Evolutionary conservation across 345 rosid genomes (phyloP).

Genomic region (Dovyalis caffra): DNA sequence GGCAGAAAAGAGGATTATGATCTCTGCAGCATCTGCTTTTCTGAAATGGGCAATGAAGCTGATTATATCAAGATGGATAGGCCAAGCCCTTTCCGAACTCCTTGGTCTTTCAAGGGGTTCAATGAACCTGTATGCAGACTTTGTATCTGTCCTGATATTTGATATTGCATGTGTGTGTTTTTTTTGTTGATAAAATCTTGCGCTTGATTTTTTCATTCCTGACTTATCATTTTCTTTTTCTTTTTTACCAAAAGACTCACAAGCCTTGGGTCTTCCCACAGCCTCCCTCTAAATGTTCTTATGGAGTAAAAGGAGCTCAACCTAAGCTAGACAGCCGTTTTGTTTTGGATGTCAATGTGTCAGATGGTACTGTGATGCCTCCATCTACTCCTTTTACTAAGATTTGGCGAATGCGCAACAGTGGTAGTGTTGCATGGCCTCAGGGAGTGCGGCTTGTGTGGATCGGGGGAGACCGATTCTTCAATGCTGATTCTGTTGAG

Average conservation of each 20-base stretch:
- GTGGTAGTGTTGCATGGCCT: conserved; percentile 67
- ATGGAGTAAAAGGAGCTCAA: conserved; percentile 31
- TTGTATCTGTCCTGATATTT: not conserved
- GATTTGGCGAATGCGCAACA: conserved; percentile 92
- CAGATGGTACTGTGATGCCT: conserved; percentile 79
- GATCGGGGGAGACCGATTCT: conserved; percentile 75
- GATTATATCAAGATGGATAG: conserved; percentile 72
- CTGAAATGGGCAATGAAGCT: conserved; percentile 58
- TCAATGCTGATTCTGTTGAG: conserved; percentile 38
- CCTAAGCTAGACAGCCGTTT: conserved; percentile 79
- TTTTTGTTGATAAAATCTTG: not conserved
- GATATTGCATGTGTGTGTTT: not conserved
- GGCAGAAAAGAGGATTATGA: conserved; percentile 81
- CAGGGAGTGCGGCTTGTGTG: conserved; percentile 62
- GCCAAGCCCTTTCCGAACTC: conserved; percentile 41
- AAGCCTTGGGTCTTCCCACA: conserved; percentile 31
- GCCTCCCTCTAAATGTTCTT: conserved; percentile 18
- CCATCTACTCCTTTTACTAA: conserved; percentile 77
- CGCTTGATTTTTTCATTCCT: not conserved
- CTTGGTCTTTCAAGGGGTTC: conserved; percentile 32
- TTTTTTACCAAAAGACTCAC: conserved; percentile 18
- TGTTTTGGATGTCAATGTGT: conserved; percentile 71
- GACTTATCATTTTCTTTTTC: not conserved
- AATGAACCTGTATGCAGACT: conserved; percentile 37
- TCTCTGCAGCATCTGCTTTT: conserved; percentile 85